Evolutionary conservation across 768 basidiomycete genomes (phyloP), one percentile per base, ranked within the genome.

Genomic region (Lactifluus echinatus): DNA sequence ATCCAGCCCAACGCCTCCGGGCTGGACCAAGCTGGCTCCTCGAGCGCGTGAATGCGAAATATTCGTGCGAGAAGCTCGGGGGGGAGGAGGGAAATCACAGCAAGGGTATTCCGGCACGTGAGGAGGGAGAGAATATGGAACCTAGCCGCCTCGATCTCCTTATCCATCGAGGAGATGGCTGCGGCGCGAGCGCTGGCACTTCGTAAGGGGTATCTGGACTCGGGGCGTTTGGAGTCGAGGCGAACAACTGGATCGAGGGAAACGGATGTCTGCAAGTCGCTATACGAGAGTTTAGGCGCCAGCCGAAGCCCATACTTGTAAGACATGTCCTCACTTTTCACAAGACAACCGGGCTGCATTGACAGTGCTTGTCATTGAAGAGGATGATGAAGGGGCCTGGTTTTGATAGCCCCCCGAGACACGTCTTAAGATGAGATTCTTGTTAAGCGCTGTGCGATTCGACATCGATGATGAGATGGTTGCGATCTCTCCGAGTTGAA

Each of bases 61-160:
- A 61, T 36, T 14, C 29, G 43, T 0, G 53, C n/a, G 15, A 61
- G 60, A 11, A 61, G 36, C 26, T 61, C 60, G n/a, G 60, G 49
- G 1, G 60, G 57, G 0, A 61, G 51, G 8, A 39, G 7, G 42
- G 31, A 59, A 45, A 61, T 50, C 4, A 40, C 46, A 1, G n/a
- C 28, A 10, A 61, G 36, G 42, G 40, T 36, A 12, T 59, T 61
- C 23, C 52, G 57, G 15, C 43, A 40, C 23, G 43, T 50, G 15
- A 48, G 40, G 12, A 55, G 15, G n/a, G 51, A 15, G 39, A 1
- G 37, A 12, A 47, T 15, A 43, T 26, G 42, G 17, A n/a, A 37
- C 42, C 23, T 53, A 19, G 45, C 21, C 1, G 36, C 33, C 0
- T 53, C 42, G 10, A 59, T 44, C 4, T 62, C 44, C 29, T 57